phyloP scores from a whole-genome alignment of 2,329 filamentous ascomycete species.

The Aspergillus niger region DNA sequence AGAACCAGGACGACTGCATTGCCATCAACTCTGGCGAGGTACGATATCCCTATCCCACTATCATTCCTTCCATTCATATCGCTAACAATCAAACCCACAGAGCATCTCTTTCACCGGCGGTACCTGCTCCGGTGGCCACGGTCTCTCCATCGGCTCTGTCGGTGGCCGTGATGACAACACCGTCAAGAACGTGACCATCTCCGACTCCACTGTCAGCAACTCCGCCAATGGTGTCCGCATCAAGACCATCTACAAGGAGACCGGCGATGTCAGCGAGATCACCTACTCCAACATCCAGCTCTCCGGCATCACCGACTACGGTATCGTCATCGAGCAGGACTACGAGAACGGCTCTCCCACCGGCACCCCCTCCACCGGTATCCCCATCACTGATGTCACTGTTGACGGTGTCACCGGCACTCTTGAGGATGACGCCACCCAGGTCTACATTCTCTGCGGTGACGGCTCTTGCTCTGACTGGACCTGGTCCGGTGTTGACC shows the following conservation, averaged over 20 bases:
- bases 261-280: slow-evolving; percentile 55
- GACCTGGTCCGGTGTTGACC: slow-evolving; percentile 53
- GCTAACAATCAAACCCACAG: neutral
- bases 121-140: slow-evolving; percentile 46
- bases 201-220: slow-evolving; percentile 52
- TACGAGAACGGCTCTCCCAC: slow-evolving; percentile 53
- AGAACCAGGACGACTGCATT: slow-evolving; percentile 63
- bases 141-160: slow-evolving; percentile 61
- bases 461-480: slow-evolving; percentile 55
- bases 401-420: slow-evolving; percentile 40
- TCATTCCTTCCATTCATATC: too few species aligned
- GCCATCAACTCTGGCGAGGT: slow-evolving; percentile 59
- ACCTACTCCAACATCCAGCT: slow-evolving; percentile 58
- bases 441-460: slow-evolving; percentile 60
- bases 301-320: slow-evolving; percentile 45
- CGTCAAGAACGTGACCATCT: slow-evolving; percentile 57
- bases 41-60: slow-evolving; percentile 2
- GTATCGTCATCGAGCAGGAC: slow-evolving; percentile 62
- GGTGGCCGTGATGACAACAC: slow-evolving; percentile 58
- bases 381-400: slow-evolving; percentile 46
- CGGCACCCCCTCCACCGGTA: slow-evolving; percentile 40
- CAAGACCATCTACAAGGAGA: slow-evolving; percentile 57
- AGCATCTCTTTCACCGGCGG: slow-evolving; percentile 34
- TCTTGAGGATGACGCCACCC: slow-evolving; percentile 35
- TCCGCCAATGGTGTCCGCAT: slow-evolving; percentile 61